Evolutionary conservation across 179 eudicot species (phyloP).

Genomic region (Heliamphora pulchella): DNA sequence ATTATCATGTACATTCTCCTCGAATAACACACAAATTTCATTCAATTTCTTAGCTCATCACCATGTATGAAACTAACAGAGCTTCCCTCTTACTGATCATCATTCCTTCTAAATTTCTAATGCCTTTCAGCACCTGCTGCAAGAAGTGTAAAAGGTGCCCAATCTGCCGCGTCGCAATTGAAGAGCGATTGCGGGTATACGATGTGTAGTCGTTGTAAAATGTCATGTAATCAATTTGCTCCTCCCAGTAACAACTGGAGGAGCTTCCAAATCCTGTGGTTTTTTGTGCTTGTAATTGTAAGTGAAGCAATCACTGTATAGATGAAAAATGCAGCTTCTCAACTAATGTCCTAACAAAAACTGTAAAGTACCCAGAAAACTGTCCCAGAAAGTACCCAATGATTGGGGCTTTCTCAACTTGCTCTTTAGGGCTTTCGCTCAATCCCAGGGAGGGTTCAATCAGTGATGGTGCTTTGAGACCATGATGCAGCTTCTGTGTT

Average conservation of each 20-base stretch:
- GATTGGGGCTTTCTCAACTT: too few relatives aligned
- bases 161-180: conserved; percentile 55
- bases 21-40: background rate
- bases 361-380: too few relatives aligned
- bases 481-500: conserved; percentile 17
- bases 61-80: background rate
- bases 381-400: too few relatives aligned
- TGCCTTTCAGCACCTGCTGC: conserved; percentile 44
- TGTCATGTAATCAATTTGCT: background rate
- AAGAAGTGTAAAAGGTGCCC: conserved; percentile 69
- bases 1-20: background rate
- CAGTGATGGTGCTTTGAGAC: background rate
- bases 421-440: too few relatives aligned
- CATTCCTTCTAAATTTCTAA: background rate
- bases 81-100: background rate
- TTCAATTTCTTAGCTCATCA: background rate
- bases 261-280: conserved; percentile 2
- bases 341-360: background rate
- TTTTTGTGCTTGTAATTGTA: background rate
- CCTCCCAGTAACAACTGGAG: too few relatives aligned
- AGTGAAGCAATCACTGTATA: background rate
- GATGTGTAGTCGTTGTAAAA: conserved; percentile 42
- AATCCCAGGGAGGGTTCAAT: too few relatives aligned
- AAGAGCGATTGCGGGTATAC: conserved; percentile 44
- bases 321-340: conserved; percentile 10